These are phyloP conservation scores for Flaveria trinervia DNA, from an alignment of 129 eudicot species.

Conservation along the genomic window DNA sequence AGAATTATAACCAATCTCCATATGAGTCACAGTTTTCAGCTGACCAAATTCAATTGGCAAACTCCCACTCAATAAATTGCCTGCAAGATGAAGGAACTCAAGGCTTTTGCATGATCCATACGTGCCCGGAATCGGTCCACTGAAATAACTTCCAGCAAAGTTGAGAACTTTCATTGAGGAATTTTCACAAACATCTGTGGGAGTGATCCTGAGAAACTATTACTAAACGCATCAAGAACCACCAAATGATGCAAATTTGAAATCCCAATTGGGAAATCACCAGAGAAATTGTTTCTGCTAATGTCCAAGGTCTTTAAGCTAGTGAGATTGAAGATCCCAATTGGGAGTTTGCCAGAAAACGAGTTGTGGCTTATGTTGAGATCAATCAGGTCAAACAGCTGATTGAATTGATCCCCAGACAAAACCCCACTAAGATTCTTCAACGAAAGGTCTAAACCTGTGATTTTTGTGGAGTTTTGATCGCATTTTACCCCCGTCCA, in stretches of 20 bases:
- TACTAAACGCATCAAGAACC: slow-evolving; percentile 92
- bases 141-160: slow-evolving; percentile 96
- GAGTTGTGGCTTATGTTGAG: slow-evolving; percentile 82
- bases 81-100: slow-evolving; percentile 87
- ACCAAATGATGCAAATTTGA: slow-evolving; percentile 49
- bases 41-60: slow-evolving; percentile 72
- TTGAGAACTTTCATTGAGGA: slow-evolving; percentile 56
- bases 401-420: slow-evolving; percentile 51
- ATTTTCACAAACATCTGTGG: slow-evolving; percentile 65
- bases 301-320: slow-evolving; percentile 57
- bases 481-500: slow-evolving; percentile 80
- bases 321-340: slow-evolving; percentile 62
- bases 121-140: slow-evolving; percentile 74
- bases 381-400: slow-evolving; percentile 55
- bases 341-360: slow-evolving; percentile 64
- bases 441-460: slow-evolving; percentile 63
- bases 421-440: slow-evolving; percentile 69
- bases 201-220: slow-evolving; percentile 81
- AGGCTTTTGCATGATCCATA: slow-evolving; percentile 65
- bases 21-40: slow-evolving; percentile 64
- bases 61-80: slow-evolving; percentile 66
- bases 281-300: slow-evolving; percentile 90
- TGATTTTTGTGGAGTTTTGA: slow-evolving; percentile 53
- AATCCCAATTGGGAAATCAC: slow-evolving; percentile 73
- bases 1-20: slow-evolving; percentile 91